phyloP scores from a whole-genome alignment of 257 asterid genomes.

The Mentha longifolia region DNA sequence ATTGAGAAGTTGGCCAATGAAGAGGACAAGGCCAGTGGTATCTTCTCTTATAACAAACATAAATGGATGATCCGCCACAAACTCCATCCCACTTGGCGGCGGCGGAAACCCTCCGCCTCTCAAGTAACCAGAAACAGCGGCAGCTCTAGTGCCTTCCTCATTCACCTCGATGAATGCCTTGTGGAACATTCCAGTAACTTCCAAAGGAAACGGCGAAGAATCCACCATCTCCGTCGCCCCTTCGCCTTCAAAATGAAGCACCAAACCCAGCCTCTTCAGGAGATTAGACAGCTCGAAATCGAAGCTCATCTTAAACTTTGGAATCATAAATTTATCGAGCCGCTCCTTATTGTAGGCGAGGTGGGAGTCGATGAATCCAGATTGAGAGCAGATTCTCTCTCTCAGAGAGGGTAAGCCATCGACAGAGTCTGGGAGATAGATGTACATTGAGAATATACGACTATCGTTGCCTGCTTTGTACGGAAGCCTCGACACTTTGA shows the following conservation, averaged over 20 bases:
- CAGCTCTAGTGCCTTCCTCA: background rate
- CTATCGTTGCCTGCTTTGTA: background rate
- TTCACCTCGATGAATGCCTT: background rate
- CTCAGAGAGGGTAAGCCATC: background rate
- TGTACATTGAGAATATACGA: background rate
- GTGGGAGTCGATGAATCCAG: too few species aligned
- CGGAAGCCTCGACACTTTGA: background rate
- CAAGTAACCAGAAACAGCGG: background rate
- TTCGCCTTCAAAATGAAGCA: background rate
- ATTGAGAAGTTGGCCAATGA: constrained; percentile 48
- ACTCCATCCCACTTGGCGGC: constrained; percentile 36
- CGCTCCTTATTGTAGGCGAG: fast-evolving
- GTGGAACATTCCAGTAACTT: background rate
- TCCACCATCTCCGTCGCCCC: background rate
- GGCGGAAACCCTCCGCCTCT: too few species aligned
- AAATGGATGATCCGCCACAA: constrained; percentile 21
- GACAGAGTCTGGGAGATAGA: background rate
- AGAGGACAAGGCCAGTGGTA: constrained; percentile 46
- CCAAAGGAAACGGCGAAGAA: background rate
- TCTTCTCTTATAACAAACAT: constrained; percentile 34
- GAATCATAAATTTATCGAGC: background rate
- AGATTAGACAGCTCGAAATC: background rate
- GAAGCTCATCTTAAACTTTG: background rate
- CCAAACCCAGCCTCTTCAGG: background rate
- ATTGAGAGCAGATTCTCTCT: too few species aligned